A percentile compares a stretch with the other conserved stretches of the same genome.
Conservation (phyloP, 768 basidiomycete species). For the Mycena leptocephala region DNA sequence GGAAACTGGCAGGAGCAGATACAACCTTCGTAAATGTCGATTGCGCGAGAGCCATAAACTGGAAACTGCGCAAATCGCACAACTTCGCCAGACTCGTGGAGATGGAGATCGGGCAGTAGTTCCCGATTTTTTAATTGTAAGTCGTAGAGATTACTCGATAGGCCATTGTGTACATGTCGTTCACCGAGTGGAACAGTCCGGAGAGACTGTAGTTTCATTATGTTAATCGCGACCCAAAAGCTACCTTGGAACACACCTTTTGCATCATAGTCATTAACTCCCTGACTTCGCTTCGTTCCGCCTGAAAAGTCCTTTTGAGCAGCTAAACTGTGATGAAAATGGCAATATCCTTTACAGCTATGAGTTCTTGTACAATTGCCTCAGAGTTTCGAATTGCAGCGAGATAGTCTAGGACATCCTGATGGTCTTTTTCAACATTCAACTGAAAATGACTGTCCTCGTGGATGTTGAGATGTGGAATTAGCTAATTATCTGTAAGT, state of each 20-base stretch:
- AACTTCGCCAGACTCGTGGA: no score
- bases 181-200: no score
- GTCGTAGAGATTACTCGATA: no score
- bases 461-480: slow-evolving; percentile 61
- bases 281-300: slow-evolving; percentile 51
- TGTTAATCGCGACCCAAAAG: slow-evolving; percentile 53
- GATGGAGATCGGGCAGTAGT: no score
- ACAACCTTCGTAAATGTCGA: slow-evolving; percentile 36
- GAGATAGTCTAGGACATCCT: slow-evolving; percentile 57
- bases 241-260: slow-evolving; percentile 62
- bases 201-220: no score
- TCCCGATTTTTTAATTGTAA: no score
- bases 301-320: not conserved
- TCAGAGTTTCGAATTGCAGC: slow-evolving; percentile 61
- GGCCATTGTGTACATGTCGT: no score
- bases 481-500: slow-evolving; percentile 49
- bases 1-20: not conserved
- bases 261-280: slow-evolving; percentile 67
- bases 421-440: slow-evolving; percentile 58
- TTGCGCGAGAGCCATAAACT: no score
- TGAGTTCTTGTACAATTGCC: slow-evolving; percentile 49
- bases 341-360: slow-evolving; percentile 18
- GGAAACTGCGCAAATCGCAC: no score
- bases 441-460: slow-evolving; percentile 59
- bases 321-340: not conserved